A percentile compares a stretch with the other conserved stretches of the same genome.
Evolutionary conservation across 2,329 filamentous ascomycete genomes (phyloP).

Genomic region (Fusarium anthophilum): DNA sequence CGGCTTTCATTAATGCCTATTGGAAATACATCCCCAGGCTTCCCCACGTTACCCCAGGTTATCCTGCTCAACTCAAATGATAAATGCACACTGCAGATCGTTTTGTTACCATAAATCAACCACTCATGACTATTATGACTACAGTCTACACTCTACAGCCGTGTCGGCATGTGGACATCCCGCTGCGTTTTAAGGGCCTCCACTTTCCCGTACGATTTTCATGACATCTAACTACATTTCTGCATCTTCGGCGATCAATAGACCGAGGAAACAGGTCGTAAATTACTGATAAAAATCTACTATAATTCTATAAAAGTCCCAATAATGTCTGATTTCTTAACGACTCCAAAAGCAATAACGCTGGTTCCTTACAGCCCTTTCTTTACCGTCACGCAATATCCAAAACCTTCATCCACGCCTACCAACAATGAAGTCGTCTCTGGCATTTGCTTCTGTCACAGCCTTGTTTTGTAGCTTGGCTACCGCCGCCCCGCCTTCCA

Average conservation of each 20-base stretch:
- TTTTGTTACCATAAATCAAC: not conserved
- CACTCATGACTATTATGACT: not conserved
- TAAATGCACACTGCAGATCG: fast-evolving
- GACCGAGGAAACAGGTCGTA: not conserved
- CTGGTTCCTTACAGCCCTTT: not conserved
- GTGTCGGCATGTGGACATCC: not conserved
- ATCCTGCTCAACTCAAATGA: not conserved
- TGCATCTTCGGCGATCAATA: not conserved
- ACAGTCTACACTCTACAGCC: not conserved
- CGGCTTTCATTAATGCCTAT: not conserved
- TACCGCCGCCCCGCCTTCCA: not conserved
- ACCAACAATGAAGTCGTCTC: not conserved
- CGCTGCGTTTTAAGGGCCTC: not conserved
- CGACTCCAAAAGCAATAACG: too few species aligned
- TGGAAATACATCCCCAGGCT: not conserved
- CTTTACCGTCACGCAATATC: not conserved
- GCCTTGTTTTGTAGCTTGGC: not conserved
- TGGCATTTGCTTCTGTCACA: not conserved
- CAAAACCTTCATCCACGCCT: fast-evolving
- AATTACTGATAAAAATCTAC: fast-evolving
- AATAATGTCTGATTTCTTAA: too few species aligned
- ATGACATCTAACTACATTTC: not conserved
- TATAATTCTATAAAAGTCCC: not conserved
- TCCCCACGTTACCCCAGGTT: not conserved
- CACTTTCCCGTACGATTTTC: not conserved